A percentile compares a stretch with the other conserved stretches of the same genome.
These are phyloP conservation scores for Daldinia vernicosa DNA, from an alignment of 495 filamentous ascomycete genomes.

Conservation along the genomic window DNA sequence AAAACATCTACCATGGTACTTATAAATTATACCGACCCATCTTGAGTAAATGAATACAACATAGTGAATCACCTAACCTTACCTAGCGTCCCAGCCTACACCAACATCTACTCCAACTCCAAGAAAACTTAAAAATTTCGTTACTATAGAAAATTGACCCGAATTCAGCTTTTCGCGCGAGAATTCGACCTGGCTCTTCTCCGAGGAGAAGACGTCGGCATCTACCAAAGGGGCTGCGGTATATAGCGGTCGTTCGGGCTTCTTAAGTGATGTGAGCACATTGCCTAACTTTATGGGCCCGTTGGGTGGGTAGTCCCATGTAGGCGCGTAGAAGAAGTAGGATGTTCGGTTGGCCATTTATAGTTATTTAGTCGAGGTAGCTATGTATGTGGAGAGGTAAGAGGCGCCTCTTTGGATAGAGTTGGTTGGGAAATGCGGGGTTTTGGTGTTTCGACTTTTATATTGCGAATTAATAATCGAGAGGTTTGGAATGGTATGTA, in stretches of 20 bases:
- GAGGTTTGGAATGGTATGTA: no score
- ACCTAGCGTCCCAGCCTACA: background rate
- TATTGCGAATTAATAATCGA: background rate
- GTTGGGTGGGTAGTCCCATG: background rate
- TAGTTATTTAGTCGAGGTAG: background rate
- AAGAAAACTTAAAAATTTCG: background rate
- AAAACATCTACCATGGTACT: background rate
- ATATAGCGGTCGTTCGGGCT: background rate
- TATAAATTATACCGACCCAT: background rate
- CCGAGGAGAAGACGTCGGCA: background rate
- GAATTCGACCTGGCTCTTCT: background rate
- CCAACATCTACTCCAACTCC: background rate
- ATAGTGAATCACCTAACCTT: background rate
- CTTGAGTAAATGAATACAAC: background rate
- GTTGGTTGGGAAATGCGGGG: background rate
- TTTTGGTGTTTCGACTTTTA: background rate
- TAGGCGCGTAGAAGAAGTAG: background rate
- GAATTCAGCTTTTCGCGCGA: background rate
- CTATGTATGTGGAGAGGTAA: background rate
- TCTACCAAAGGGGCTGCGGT: background rate
- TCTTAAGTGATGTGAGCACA: background rate
- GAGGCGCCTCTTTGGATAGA: background rate
- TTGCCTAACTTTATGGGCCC: background rate
- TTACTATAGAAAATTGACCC: background rate
- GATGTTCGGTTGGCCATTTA: background rate